A percentile compares a stretch with the other conserved stretches of the same genome.
Evolutionary conservation across 495 filamentous ascomycete genomes (phyloP).

Genomic region (Neurospora intermedia): DNA sequence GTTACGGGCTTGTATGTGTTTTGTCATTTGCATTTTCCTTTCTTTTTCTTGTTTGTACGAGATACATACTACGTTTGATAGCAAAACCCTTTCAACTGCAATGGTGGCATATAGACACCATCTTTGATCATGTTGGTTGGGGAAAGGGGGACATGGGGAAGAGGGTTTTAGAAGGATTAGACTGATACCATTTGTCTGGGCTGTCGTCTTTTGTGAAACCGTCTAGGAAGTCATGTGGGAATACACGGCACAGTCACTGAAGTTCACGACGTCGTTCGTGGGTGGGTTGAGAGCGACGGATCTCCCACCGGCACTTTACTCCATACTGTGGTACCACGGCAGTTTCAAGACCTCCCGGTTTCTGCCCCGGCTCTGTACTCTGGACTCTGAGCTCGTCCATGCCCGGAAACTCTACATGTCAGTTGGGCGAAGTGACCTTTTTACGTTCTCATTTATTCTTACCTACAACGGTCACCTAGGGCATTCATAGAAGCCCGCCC

Average conservation of each 20-base stretch:
- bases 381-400: neutral
- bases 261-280: neutral
- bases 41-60: neutral
- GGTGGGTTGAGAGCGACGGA: neutral
- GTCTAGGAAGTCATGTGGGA: neutral
- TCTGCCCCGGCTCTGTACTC: neutral
- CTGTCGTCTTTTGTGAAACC: neutral
- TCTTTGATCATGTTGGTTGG: neutral
- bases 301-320: too few relatives aligned
- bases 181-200: conserved; percentile 2
- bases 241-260: neutral
- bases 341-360: neutral
- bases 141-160: neutral
- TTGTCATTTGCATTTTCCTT: neutral
- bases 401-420: neutral
- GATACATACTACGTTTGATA: neutral
- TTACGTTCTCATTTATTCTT: too few relatives aligned
- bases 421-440: neutral
- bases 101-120: neutral
- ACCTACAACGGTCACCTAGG: neutral
- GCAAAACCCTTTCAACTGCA: neutral
- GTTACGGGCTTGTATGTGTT: neutral
- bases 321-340: neutral
- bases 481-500: neutral
- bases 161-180: neutral